A percentile compares a stretch with the other conserved stretches of the same genome.
Evolutionary conservation across 2,329 filamentous ascomycete species (phyloP).

Genomic region (Penicillium sp.): DNA sequence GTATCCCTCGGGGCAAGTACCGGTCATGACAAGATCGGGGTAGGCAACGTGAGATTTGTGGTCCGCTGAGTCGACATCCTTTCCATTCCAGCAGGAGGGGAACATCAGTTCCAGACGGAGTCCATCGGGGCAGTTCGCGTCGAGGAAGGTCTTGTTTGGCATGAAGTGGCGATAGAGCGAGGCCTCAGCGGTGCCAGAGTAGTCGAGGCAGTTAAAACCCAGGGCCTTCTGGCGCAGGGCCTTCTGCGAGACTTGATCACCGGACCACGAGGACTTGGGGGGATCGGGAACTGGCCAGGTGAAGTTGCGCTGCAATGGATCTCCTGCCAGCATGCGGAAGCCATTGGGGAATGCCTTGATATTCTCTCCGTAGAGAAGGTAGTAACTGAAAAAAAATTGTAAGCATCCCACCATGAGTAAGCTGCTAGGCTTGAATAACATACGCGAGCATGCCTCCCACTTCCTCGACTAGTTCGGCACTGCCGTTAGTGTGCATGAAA

Average conservation of each 20-base stretch:
- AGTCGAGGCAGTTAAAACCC: conserved; percentile 96
- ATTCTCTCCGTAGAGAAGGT: conserved; percentile 69
- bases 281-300: conserved; percentile 67
- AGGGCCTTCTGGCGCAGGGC: conserved; percentile 77
- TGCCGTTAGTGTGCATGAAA: conserved; percentile 70
- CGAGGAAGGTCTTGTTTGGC: conserved; percentile 77
- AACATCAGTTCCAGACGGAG: conserved; percentile 84
- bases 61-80: conserved; percentile 56
- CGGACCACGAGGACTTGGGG: conserved; percentile 70
- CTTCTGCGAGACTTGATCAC: conserved; percentile 66
- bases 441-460: conserved; percentile 84
- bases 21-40: conserved; percentile 73
- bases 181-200: conserved; percentile 64
- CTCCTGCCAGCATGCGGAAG: conserved; percentile 82
- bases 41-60: conserved; percentile 73
- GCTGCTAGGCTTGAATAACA: conserved; percentile 43
- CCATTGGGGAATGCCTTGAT: conserved; percentile 72
- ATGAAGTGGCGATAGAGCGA: conserved; percentile 80
- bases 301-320: conserved; percentile 68
- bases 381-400: conserved; percentile 64
- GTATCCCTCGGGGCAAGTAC: conserved; percentile 71
- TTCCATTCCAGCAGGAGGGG: conserved; percentile 85
- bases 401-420: conserved; percentile 10
- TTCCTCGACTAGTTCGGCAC: conserved; percentile 69
- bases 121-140: conserved; percentile 79